Evolutionary conservation across 2,329 filamentous ascomycete genomes (phyloP), one percentile per base, ranked within the genome.

Genomic region (Domatiomyces catenatus): DNA sequence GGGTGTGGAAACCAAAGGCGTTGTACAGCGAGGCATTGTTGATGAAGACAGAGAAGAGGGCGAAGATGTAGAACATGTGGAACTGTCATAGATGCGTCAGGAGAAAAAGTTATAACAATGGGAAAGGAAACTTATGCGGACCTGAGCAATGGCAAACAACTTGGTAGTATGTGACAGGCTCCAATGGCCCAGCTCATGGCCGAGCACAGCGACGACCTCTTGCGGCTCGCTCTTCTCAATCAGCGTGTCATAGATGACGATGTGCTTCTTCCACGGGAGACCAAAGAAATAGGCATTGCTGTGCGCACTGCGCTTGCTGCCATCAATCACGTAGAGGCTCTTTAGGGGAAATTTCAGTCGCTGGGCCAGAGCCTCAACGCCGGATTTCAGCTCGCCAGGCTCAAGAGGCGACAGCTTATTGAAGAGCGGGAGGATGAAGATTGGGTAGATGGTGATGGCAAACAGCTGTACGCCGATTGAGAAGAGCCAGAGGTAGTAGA

Each of bases 191-290:
- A 98, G 78, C 69, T 98, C 92, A 66, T 98, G 92, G 36, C 87
- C 89, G 49, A 98, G 74, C 49, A 98, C 89, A 58, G 92, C 90
- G 52, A 94, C 86, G 42, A 98, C 89, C 69, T 98, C 92, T 63
- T 92, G 77, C 3, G 85, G 81, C 55, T 89, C 80, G 66, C 84
- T 92, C 78, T 96, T 94, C 69, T 95, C 90, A 56, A 98, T 88
- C 56, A 98, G 71, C 4, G 93, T 98, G 66, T 98, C 92, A 66
- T 94, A 98, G 64, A 98, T 93, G 63, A 98, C 92, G 72, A 98
- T 98, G 73, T 96, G 93, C 78, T 96, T 96, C 78, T 95, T 95
- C 89, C 90, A 98, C 43, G 92, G 92, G 50, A 98, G 78, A 54
- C 92, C 92, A 61, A 93, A 95, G 72, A 98, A 98, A 70, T 93